Percentiles rank a stretch among this genome's conserved stretches.
Evolutionary conservation across 345 rosid genomes (phyloP).

Genomic region (Moricandia arvensis): DNA sequence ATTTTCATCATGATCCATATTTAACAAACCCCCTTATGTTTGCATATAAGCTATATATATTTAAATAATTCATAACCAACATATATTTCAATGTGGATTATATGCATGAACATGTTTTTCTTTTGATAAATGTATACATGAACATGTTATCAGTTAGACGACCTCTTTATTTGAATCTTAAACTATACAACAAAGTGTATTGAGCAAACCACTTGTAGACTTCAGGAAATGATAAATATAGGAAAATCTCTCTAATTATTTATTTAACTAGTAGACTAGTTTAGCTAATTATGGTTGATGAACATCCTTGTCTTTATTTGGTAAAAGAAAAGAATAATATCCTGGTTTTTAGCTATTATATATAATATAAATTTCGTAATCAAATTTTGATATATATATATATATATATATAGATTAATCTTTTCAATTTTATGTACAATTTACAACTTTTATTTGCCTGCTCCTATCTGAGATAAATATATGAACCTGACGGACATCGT

Average conservation of each 20-base stretch:
- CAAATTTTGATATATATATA: too few relatives aligned
- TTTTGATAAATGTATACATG: neutral
- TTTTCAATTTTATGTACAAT: too few relatives aligned
- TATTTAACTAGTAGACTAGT: too few relatives aligned
- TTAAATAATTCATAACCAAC: neutral
- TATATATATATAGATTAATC: too few relatives aligned
- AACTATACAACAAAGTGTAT: neutral
- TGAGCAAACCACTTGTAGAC: neutral
- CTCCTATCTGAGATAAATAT: too few relatives aligned
- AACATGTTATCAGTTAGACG: neutral
- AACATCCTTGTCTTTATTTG: too few relatives aligned
- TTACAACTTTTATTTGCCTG: conserved; percentile 15
- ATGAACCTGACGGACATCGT: neutral
- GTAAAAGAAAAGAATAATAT: too few relatives aligned
- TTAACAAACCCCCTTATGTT: neutral
- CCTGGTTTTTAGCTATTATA: too few relatives aligned
- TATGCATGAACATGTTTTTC: too few relatives aligned
- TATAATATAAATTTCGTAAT: too few relatives aligned
- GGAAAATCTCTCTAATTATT: neutral
- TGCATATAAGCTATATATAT: neutral
- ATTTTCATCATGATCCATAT: conserved; percentile 14
- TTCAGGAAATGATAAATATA: neutral
- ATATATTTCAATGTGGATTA: conserved; percentile 13
- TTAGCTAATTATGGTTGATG: too few relatives aligned
- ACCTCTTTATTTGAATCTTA: neutral